Evolutionary conservation across 1,284 basidiomycete genomes (phyloP).

Genomic region (Trichosporon ovoides): DNA sequence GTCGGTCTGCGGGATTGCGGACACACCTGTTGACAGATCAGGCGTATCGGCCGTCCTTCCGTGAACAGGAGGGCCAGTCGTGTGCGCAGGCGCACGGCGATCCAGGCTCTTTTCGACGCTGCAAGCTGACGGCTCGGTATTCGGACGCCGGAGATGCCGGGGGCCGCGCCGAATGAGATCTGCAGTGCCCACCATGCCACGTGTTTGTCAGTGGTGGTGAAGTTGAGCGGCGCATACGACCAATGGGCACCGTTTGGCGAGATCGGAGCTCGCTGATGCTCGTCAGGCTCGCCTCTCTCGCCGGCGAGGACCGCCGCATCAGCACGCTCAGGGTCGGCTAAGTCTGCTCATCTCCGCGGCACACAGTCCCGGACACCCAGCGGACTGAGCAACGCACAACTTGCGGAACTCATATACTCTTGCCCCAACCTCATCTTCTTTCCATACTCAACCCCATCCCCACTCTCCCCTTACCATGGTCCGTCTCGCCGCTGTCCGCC

Average conservation of each 20-base stretch:
- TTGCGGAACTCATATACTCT: neutral
- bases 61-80: no score
- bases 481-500: constrained; percentile 12
- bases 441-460: neutral
- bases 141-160: neutral
- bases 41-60: no score
- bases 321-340: neutral
- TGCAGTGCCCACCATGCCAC: neutral
- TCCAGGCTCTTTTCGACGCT: no score
- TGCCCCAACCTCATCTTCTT: neutral
- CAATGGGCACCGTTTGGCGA: neutral
- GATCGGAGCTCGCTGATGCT: neutral
- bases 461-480: constrained; percentile 2
- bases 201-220: neutral
- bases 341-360: neutral
- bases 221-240: neutral
- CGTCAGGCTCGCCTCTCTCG: neutral
- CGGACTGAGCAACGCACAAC: neutral
- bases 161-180: neutral
- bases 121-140: neutral
- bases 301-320: neutral
- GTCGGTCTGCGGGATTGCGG: no score
- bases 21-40: no score
- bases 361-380: neutral
- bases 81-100: neutral